Base-by-base conservation (phyloP, 257 asterid genomes). In the Salvia miltiorrhiza region DNA sequence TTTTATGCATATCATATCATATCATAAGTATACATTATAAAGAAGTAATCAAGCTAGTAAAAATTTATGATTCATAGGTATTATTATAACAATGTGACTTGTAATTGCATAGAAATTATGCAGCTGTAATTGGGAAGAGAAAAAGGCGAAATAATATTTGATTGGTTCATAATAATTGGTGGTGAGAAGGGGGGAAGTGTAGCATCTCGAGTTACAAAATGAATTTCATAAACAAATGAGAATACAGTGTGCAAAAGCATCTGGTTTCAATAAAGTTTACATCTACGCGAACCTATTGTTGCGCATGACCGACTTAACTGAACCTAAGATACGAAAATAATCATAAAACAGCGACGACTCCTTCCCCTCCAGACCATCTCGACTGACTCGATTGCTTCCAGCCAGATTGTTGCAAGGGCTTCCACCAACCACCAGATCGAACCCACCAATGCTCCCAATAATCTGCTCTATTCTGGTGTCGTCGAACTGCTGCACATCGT, bases 401-500 rank as follows among this genome's bases (percentile, higher is more conserved):
- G 95, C 95, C 0, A 91, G 81, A 50, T 87, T 91, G 57, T 88
- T 91, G 54, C 97, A 88, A 0, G 96, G 97, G 68, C 97, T 91
- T 35, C 97, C 97, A 7, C 97, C 97, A 5, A 90, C 62, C 0
- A 87, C 74, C 21, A 87, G 68, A 44, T 87, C 95, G 26, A 87
- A 83, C 0, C 86, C 81, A 4, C 91, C 91, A 0, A 76, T 12
- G 0, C 58, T 8, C 2, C 72, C 44, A 0, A 81, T 67, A 2
- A 83, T 57, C 3, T 63, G 62, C 75, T 81, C 96, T 1, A 89
- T 20, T n/a, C 39, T 32, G 9, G 73, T 76, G 0, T 65, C 82
- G 1, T 88, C 85, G 4, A 94, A 32, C 1, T 2, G 32, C 39
- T 74, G 87, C 1, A 90, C 91, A 24, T 94, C 99, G 0, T 87